Conservation (phyloP, 768 basidiomycete species). For the Plicaturopsis crispa region DNA sequence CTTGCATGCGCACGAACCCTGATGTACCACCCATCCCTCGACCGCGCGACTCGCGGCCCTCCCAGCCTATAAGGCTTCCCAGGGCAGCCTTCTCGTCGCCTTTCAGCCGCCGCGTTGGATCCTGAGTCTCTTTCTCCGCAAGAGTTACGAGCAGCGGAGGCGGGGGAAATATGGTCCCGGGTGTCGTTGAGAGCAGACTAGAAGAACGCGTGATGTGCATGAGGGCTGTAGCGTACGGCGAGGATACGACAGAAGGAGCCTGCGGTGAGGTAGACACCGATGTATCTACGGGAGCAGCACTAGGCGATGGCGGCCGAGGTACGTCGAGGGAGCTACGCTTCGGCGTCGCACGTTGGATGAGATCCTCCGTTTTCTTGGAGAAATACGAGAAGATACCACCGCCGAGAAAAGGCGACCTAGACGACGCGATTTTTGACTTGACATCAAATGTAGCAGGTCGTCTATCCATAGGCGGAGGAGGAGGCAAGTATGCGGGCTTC, state of each 20-base stretch:
- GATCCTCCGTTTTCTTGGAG: constrained; percentile 25
- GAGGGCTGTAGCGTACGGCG: constrained; percentile 29
- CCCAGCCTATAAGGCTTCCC: constrained; percentile 54
- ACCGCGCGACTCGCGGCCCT: constrained; percentile 30
- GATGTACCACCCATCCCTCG: constrained; percentile 38
- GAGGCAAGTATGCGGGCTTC: background rate
- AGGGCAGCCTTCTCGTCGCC: constrained; percentile 54
- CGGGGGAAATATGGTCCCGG: constrained; percentile 37
- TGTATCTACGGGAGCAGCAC: no score
- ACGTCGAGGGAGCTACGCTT: no score
- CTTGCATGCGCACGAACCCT: constrained; percentile 55
- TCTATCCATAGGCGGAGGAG: background rate
- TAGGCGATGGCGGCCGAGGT: no score
- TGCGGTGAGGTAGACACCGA: no score
- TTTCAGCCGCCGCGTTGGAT: constrained; percentile 28
- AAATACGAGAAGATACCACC: constrained; percentile 28
- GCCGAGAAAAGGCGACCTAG: constrained; percentile 31
- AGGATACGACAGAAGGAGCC: no score
- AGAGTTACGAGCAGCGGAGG: constrained; percentile 44
- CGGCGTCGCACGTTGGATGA: constrained; percentile 20
- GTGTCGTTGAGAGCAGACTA: constrained; percentile 44
- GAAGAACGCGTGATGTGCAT: constrained; percentile 30
- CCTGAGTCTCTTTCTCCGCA: constrained; percentile 37
- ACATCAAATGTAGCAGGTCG: constrained; percentile 5
- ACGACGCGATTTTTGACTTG: constrained; percentile 17